Evolutionary conservation across 2,329 filamentous ascomycete species (phyloP).

Genomic region (Lojkania enalia): DNA sequence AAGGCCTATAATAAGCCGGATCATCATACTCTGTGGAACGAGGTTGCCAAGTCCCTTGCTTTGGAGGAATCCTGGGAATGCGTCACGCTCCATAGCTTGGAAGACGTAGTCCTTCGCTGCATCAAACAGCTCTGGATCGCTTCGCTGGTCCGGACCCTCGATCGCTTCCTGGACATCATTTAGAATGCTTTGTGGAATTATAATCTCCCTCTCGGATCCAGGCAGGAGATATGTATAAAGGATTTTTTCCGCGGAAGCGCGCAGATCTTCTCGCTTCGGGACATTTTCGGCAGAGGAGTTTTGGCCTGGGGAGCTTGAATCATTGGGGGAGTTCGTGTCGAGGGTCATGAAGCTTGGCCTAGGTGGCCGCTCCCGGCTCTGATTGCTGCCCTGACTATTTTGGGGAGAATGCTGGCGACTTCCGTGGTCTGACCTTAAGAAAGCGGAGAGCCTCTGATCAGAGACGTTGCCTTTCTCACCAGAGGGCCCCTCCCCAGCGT

Average conservation of each 20-base stretch:
- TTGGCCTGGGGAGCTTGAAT: conserved; percentile 60
- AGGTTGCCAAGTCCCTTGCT: conserved; percentile 96
- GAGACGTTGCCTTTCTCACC: conserved; percentile 70
- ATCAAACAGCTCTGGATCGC: conserved; percentile 97
- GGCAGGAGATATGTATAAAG: conserved; percentile 96
- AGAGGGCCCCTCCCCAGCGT: conserved; percentile 64
- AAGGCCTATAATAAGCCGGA: conserved; percentile 82
- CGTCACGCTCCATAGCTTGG: conserved; percentile 98
- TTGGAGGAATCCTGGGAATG: conserved; percentile 94
- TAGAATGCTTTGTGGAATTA: conserved; percentile 84
- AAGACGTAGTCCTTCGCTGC: conserved; percentile 98
- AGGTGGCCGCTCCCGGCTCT: conserved; percentile 57
- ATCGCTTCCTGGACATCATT: conserved; percentile 84
- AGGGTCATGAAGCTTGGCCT: conserved; percentile 66
- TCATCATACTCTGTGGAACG: conserved; percentile 85
- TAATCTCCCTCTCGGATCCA: conserved; percentile 95
- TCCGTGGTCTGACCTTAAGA: conserved; percentile 66
- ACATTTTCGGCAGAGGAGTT: conserved; percentile 37
- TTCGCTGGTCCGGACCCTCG: conserved; percentile 79
- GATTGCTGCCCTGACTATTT: conserved; percentile 51
- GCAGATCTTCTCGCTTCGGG: conserved; percentile 71
- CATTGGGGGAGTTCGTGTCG: conserved; percentile 62
- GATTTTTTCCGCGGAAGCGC: conserved; percentile 94
- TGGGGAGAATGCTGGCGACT: conserved; percentile 52
- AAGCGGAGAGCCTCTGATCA: conserved; percentile 89